Evolutionary conservation across 2,329 filamentous ascomycete species (phyloP), one percentile per base, ranked within the genome.

Genomic region (Fusarium beomiforme): DNA sequence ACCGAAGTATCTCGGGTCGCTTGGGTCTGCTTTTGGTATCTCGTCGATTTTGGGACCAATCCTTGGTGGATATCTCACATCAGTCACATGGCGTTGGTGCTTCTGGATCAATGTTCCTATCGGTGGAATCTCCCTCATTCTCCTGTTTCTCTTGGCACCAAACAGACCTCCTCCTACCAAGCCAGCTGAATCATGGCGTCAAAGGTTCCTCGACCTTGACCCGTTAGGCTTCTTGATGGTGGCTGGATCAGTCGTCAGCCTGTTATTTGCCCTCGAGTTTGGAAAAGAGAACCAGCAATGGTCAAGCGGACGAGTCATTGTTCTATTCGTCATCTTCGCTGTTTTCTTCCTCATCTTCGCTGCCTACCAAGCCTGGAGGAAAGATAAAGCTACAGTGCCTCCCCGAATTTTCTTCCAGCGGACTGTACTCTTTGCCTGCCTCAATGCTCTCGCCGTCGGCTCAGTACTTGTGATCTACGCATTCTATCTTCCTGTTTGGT

Each of bases 41-140:
- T 56, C 67, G 2, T 50, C 67, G 0, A 70, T 70, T 1, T 1
- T 70, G 19, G 67, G 67, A 0, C 67, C 67, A 2, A 70, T 70
- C 1, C 67, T 70, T 17, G 67, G 67, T 1, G 67, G 67, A 0
- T 70, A 70, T 21, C 67, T 70, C 4, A 70, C 67, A 2, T 62
- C 66, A 4, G 29, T 67, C 6, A 58, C 17, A 2, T 70, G 67
- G 67, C 67, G 67, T 8, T 70, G 67, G 67, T 70, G 67, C 14
- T 70, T 70, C n/a, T 70, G 67, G 67, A 70, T 70, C 26, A 70
- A 70, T 2, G 66, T 70, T 0, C 67, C 67, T 1, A 62, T 70
- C 4, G 67, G 67, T 0, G 67, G 61, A 8, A 39, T 70, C n/a
- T 37, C 67, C 0, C 37, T 70, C 0, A 14, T 66, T 1, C 47